A percentile compares a stretch with the other conserved stretches of the same genome.
phyloP scores from a whole-genome alignment of 257 asterid genomes.

The Jaltomata sinuosa region DNA sequence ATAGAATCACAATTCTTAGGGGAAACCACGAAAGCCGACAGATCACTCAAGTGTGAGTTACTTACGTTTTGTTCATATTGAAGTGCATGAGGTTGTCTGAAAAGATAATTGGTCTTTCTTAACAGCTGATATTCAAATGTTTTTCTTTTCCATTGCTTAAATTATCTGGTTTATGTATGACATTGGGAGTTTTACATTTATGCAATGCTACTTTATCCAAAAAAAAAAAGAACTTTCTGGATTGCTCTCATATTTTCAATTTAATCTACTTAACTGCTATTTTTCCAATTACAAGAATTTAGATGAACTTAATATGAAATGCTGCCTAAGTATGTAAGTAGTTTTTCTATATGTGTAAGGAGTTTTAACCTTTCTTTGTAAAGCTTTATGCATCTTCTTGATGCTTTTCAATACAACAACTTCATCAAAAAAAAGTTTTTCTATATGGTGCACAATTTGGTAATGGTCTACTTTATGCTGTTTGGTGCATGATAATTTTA shows the following conservation, averaged over 20 bases:
- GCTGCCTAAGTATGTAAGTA: not conserved
- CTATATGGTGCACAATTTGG: not conserved
- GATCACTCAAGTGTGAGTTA: slow-evolving; percentile 92
- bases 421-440: no score
- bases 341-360: not conserved
- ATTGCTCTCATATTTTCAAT: not conserved
- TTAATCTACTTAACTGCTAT: not conserved
- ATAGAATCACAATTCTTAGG: slow-evolving; percentile 88
- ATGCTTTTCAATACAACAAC: no score
- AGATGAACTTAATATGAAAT: not conserved
- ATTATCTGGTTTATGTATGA: not conserved
- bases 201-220: not conserved
- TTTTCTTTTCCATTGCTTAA: not conserved
- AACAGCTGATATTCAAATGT: not conserved
- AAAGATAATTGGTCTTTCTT: not conserved
- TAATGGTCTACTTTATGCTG: not conserved
- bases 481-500: not conserved
- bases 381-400: no score
- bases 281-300: not conserved
- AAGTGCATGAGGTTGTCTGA: not conserved
- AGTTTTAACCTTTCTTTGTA: no score
- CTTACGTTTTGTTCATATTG: slow-evolving; percentile 7
- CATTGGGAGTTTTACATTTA: not conserved
- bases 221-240: not conserved
- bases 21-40: slow-evolving; percentile 99